These are phyloP conservation scores for Nicotiana rustica DNA, from an alignment of 305 asterid species.

Conservation along the genomic window DNA sequence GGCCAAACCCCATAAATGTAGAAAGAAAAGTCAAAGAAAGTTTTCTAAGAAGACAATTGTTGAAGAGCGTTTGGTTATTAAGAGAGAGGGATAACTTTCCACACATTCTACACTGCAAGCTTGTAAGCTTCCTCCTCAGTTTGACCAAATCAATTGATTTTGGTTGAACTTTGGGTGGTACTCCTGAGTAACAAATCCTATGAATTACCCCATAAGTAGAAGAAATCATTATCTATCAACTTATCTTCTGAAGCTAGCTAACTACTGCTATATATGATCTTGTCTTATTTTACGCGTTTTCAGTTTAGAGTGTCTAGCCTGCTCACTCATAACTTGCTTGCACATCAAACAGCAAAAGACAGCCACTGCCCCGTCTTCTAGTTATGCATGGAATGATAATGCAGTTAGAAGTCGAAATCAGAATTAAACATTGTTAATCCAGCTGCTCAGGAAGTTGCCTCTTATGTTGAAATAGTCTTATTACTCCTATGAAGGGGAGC, in stretches of 20 bases:
- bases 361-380: too few relatives aligned
- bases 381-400: neutral
- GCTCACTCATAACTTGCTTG: neutral
- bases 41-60: neutral
- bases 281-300: neutral
- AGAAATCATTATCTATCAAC: too few relatives aligned
- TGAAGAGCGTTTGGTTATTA: neutral
- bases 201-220: too few relatives aligned
- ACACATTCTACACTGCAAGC: neutral
- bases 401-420: neutral
- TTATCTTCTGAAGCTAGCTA: too few relatives aligned
- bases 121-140: conserved; percentile 1
- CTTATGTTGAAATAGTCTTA: too few relatives aligned
- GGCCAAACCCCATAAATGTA: neutral
- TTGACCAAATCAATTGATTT: conserved; percentile 16
- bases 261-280: too few relatives aligned
- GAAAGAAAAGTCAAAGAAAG: neutral
- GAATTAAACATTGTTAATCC: neutral
- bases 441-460: neutral
- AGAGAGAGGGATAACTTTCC: too few relatives aligned
- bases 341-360: neutral
- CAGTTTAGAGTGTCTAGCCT: neutral
- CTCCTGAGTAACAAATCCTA: neutral
- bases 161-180: neutral
- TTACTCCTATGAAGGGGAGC: too few relatives aligned